Percentiles rank a stretch among this genome's conserved stretches.
Evolutionary conservation across 495 filamentous ascomycete species (phyloP).

Genomic region (Aspergillus cavernicola): DNA sequence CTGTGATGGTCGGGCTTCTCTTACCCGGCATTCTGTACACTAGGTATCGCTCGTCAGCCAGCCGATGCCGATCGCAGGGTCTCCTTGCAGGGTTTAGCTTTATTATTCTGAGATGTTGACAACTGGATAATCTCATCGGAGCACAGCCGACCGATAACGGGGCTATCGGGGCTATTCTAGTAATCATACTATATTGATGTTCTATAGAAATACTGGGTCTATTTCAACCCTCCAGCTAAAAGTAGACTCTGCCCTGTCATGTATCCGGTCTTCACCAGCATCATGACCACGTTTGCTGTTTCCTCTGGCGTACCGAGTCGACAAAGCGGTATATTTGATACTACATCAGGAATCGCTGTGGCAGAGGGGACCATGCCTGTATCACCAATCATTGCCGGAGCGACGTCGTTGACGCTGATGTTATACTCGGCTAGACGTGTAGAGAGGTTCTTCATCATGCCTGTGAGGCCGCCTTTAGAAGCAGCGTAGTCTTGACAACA

Average conservation of each 20-base stretch:
- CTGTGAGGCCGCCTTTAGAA: constrained; percentile 59
- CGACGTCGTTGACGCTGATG: constrained; percentile 73
- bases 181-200: neutral
- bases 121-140: neutral
- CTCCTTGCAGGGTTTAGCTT: constrained; percentile 1
- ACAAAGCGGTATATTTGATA: constrained; percentile 55
- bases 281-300: constrained; percentile 62
- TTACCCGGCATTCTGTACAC: constrained; percentile 23
- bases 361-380: constrained; percentile 62
- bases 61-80: neutral
- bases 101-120: neutral
- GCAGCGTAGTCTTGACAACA: constrained; percentile 56
- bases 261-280: constrained; percentile 66
- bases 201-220: neutral
- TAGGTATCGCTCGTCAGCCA: constrained; percentile 5
- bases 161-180: neutral
- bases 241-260: constrained; percentile 61
- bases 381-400: constrained; percentile 72
- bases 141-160: neutral
- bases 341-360: constrained; percentile 50
- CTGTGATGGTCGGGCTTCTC: neutral
- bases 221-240: constrained; percentile 54
- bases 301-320: constrained; percentile 62
- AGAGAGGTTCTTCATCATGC: constrained; percentile 64
- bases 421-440: constrained; percentile 56